phyloP scores from a whole-genome alignment of 140 eudicot genomes.

The Anethum foeniculum region DNA sequence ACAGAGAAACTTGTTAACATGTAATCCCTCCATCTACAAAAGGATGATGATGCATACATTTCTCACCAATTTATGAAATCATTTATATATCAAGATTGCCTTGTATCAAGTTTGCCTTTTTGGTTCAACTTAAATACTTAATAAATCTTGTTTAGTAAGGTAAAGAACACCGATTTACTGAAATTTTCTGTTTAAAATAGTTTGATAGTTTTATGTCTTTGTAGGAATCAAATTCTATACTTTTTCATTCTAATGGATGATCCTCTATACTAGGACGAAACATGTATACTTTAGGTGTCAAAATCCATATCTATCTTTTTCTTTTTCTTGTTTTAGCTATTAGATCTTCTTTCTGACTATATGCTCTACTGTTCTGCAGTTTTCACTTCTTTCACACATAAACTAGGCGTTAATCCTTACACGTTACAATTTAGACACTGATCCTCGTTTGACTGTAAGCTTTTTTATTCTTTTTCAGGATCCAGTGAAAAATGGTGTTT shows the following conservation, averaged over 20 bases:
- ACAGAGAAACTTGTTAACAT: neutral
- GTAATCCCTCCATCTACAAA: neutral
- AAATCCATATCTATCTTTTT: neutral
- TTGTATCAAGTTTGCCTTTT: neutral
- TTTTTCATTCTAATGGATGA: neutral
- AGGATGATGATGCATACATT: neutral
- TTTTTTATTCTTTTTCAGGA: slow-evolving; percentile 29
- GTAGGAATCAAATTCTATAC: neutral
- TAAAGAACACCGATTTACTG: neutral
- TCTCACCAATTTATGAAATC: too few species aligned
- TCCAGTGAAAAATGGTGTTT: slow-evolving; percentile 70
- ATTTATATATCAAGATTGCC: neutral
- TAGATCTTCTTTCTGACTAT: neutral
- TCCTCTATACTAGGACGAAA: neutral
- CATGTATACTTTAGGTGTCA: neutral
- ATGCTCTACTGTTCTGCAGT: neutral
- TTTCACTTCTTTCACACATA: neutral
- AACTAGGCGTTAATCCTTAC: neutral
- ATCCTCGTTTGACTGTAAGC: neutral
- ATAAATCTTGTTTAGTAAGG: neutral
- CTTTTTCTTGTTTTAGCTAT: neutral
- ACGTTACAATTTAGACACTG: neutral
- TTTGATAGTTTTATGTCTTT: neutral
- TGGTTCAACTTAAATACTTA: neutral
- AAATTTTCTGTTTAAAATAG: neutral